Evolutionary conservation across 2,329 filamentous ascomycete genomes (phyloP), one percentile per base, ranked within the genome.

Genomic region (Arthroderma uncinatum): DNA sequence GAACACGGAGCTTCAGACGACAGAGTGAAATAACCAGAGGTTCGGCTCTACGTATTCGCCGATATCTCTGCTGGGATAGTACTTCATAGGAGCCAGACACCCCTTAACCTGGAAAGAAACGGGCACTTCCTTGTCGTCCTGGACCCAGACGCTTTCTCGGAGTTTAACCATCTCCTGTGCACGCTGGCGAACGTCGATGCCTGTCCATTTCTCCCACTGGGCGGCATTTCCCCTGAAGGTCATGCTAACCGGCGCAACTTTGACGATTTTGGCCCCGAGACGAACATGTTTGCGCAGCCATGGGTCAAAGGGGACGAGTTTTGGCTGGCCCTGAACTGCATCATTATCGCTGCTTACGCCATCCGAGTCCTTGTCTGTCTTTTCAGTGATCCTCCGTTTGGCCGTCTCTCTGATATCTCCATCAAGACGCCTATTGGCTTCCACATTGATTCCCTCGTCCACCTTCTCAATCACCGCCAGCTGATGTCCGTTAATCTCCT

Each of bases 251-350:
- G 7, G 30, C 21, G 50, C 50, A 12, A 39, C 19, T 25, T 53
- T 53, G 33, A 53, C 10, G 19, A 53, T 23, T 21, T n/a, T 8
- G 4, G 33, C 50, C 2, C 50, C 50, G 6, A 53, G 30, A 7
- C 50, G 50, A 16, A 53, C 14, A 16, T 53, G 50, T 28, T 53
- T 53, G 16, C 50, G 30, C 9, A 53, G 50, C 50, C 50, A 53
- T 14, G 50, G 50, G 33, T 53, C 50, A 12, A 53, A 53, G 30
- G 50, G 50, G 21, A 53, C 12, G 23, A 48, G 28, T 6, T 16
- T 12, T n/a, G 44, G 21, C 12, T 14, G 12, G 8, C 21, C 21
- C 7, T 47, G n/a, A n/a, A n/a, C n/a, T n/a, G n/a, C n/a, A n/a
- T n/a, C n/a, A n/a, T n/a, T n/a, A n/a, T n/a, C n/a, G n/a, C n/a